These are phyloP conservation scores for Knoxdaviesia proteae DNA, from an alignment of 2,329 filamentous ascomycete species.

Conservation along the genomic window DNA sequence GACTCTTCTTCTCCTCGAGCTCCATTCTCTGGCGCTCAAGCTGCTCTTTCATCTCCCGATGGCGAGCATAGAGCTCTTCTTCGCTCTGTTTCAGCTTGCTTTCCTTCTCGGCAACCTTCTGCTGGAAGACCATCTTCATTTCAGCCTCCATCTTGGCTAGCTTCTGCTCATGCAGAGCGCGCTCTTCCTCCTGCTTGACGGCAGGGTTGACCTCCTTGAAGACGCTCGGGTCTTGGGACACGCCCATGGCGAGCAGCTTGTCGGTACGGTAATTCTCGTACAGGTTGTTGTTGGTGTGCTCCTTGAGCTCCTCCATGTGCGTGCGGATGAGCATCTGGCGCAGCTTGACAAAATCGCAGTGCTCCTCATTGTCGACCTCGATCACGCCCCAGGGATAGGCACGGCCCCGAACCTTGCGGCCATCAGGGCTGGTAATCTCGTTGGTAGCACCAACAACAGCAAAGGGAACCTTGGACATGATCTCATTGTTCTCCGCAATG, in stretches of 20 bases:
- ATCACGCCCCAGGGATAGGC: slow-evolving; percentile 97
- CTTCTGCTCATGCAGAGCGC: slow-evolving; percentile 95
- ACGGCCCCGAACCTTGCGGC: slow-evolving; percentile 87
- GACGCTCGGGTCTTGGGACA: slow-evolving; percentile 93
- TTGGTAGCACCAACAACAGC: slow-evolving; percentile 93
- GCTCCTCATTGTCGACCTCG: slow-evolving; percentile 98
- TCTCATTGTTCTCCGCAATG: slow-evolving; percentile 98
- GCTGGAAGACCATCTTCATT: slow-evolving; percentile 99
- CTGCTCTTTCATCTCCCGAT: slow-evolving; percentile 99
- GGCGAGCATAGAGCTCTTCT: slow-evolving; percentile 91
- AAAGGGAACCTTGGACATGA: slow-evolving; percentile 99
- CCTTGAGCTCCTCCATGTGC: slow-evolving; percentile 99
- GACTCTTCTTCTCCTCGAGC: slow-evolving; percentile 94
- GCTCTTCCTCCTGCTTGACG: slow-evolving; percentile 99
- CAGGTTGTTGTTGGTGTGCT: slow-evolving; percentile 96
- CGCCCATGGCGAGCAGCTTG: slow-evolving; percentile 96
- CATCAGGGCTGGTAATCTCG: slow-evolving; percentile 78
- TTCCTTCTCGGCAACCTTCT: slow-evolving; percentile 98
- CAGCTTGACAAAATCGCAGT: slow-evolving; percentile 99
- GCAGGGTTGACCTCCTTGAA: slow-evolving; percentile 99
- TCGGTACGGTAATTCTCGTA: slow-evolving; percentile 99
- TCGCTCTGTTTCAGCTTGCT: slow-evolving; percentile 99
- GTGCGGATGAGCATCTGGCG: slow-evolving; percentile 99
- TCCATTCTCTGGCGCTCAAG: slow-evolving; percentile 86
- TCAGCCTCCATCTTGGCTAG: slow-evolving; percentile 99